These are phyloP conservation scores for Pestalotiopsis sp. DNA, from an alignment of 2,329 filamentous ascomycete species.

Conservation along the genomic window DNA sequence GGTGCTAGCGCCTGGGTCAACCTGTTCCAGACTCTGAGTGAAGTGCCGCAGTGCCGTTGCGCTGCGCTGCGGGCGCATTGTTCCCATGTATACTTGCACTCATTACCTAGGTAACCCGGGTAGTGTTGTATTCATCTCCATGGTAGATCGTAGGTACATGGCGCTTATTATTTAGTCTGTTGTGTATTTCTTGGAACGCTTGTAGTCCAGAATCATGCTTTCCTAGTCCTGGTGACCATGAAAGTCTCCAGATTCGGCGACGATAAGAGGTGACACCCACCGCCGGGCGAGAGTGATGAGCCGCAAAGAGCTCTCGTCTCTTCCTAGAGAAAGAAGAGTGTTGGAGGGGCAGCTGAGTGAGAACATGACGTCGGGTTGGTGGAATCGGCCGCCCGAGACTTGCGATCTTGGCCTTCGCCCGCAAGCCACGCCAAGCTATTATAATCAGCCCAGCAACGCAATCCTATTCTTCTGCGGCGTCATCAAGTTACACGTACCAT, in stretches of 20 bases:
- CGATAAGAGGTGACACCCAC: not conserved
- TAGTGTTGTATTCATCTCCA: not conserved
- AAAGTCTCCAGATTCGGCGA: not conserved
- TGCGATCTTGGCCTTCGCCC: not conserved
- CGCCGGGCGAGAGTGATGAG: not conserved
- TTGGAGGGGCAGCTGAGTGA: conserved; percentile 9
- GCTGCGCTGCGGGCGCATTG: not conserved
- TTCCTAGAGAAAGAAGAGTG: not conserved
- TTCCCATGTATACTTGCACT: not conserved
- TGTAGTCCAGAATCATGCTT: not conserved
- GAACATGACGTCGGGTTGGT: conserved; percentile 2
- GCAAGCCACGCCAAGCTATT: conserved; percentile 6
- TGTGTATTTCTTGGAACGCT: not conserved
- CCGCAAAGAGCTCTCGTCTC: not conserved
- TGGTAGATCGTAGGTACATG: not conserved
- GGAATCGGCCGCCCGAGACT: not conserved
- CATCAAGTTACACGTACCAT: not conserved
- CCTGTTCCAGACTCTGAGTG: not conserved
- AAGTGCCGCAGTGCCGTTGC: not conserved
- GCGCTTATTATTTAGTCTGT: not conserved
- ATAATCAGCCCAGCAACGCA: not conserved
- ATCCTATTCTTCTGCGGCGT: not conserved
- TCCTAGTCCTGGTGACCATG: not conserved
- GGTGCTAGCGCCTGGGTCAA: not conserved
- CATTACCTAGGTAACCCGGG: too few relatives aligned